Base-by-base conservation (phyloP, 345 rosid genomes). In the Boechera stricta region DNA sequence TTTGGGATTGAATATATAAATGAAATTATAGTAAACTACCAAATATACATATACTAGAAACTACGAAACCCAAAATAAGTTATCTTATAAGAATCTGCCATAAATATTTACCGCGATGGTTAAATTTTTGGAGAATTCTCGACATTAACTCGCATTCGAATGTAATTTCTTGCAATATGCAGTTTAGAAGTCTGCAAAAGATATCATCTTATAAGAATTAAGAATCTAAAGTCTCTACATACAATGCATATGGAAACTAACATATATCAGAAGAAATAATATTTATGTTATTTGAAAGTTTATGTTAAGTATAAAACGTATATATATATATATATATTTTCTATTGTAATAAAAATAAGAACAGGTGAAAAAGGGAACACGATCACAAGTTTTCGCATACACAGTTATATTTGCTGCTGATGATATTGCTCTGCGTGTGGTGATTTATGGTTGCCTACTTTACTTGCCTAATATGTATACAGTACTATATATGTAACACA, bases 321-420 rank as follows among this genome's bases (percentile, higher is more conserved):
- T 16, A 4, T 32, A 7, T 33, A 59, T 35, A 58, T 33, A 13
- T 13, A 28, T 36, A 41, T 41, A 36, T 21, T 11, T 39, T 21
- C 45, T 21, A 11, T 11, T 39, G 66, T 24, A 21, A 61, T 61
- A 39, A 61, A 15, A 53, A 68, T 29, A 68, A 47, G 28, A 67
- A 66, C 39, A 57, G 12, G 67, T 58, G 73, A 67, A 67, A 65
- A 67, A 58, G 41, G 68, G 54, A 51, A 59, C 68, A 39, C 5
- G 48, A 39, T 76, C 79, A 76, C 79, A 76, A 60, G 45, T 76
- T 26, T 59, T 59, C 45, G 48, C 74, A 44, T 60, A 59, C 21
- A 68, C 47, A 49, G 73, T 68, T 39, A 75, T 29, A 48, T 57
- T 35, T 75, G 67, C 38, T 57, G 67, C 29, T 56, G 67, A 75